A percentile compares a stretch with the other conserved stretches of the same genome.
Conservation (phyloP, 1,284 basidiomycete species). For the Puccinia novopanici region DNA sequence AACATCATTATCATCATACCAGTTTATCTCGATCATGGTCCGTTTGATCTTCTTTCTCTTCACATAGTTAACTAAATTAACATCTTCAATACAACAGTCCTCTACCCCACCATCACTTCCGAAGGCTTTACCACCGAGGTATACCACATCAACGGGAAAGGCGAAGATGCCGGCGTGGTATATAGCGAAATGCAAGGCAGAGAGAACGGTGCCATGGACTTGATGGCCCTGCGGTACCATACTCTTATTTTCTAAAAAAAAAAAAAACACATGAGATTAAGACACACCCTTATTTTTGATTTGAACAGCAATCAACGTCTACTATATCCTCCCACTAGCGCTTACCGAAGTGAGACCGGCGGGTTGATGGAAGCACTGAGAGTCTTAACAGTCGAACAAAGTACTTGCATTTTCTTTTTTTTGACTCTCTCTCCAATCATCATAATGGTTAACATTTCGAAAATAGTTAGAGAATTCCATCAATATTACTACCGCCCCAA, state of each 20-base stretch:
- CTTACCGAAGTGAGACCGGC: constrained; percentile 93
- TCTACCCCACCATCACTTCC: constrained; percentile 91
- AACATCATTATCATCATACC: not conserved
- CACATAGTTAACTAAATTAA: not conserved
- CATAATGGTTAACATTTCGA: not conserved
- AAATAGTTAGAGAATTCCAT: constrained; percentile 83
- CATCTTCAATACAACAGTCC: constrained; percentile 62
- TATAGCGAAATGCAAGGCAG: constrained; percentile 98
- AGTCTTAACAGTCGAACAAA: constrained; percentile 82
- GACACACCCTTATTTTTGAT: constrained; percentile 39
- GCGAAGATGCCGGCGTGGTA: constrained; percentile 92
- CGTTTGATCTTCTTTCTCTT: not conserved
- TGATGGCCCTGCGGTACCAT: constrained; percentile 77
- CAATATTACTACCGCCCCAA: constrained; percentile 88
- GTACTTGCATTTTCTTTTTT: constrained; percentile 62
- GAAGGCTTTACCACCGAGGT: constrained; percentile 90
- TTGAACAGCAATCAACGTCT: constrained; percentile 71
- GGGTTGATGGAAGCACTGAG: constrained; percentile 93
- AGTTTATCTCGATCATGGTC: constrained; percentile 86
- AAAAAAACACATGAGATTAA: not conserved
- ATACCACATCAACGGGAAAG: constrained; percentile 80
- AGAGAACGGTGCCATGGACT: constrained; percentile 85
- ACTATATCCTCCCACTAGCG: constrained; percentile 78
- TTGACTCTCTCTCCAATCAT: not conserved
- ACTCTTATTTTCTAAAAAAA: not conserved